A percentile compares a stretch with the other conserved stretches of the same genome.
Conservation (phyloP, 1,284 basidiomycete genomes). For the Chondrostereum purpureum region DNA sequence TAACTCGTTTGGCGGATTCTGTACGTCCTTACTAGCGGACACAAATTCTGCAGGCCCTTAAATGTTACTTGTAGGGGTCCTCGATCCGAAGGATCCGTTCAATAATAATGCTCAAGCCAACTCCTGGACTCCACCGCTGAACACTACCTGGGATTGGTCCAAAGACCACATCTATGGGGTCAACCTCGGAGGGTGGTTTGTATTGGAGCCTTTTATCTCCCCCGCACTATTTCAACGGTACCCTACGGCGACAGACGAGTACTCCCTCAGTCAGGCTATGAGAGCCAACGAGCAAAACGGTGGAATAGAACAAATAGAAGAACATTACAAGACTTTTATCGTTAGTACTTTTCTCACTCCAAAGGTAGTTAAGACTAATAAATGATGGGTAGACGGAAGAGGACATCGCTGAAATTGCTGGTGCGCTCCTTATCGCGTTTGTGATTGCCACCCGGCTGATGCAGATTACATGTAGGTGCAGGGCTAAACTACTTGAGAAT, state of each 20-base stretch:
- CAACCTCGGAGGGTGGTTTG: slow-evolving; percentile 61
- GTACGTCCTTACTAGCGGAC: slow-evolving; percentile 44
- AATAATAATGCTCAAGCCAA: slow-evolving; percentile 55
- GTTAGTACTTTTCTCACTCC: slow-evolving; percentile 26
- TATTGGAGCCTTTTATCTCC: slow-evolving; percentile 52
- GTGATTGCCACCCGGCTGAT: background rate
- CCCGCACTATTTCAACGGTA: slow-evolving; percentile 1
- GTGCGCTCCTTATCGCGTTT: slow-evolving; percentile 26
- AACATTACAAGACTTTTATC: slow-evolving; percentile 72
- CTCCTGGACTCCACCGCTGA: slow-evolving; percentile 61
- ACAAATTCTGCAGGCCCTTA: background rate
- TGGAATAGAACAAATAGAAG: slow-evolving; percentile 51
- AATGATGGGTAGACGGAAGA: slow-evolving; percentile 52
- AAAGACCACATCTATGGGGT: slow-evolving; percentile 42
- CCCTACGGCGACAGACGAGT: background rate
- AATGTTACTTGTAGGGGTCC: slow-evolving; percentile 28
- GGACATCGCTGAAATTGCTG: slow-evolving; percentile 77
- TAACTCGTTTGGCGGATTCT: slow-evolving; percentile 68
- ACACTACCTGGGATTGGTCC: slow-evolving; percentile 57
- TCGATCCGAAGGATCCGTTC: slow-evolving; percentile 55
- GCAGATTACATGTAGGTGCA: slow-evolving; percentile 23
- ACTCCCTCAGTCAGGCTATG: background rate
- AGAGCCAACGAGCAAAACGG: slow-evolving; percentile 31
- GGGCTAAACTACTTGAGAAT: slow-evolving; percentile 68
- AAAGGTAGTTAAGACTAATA: background rate